Conservation (phyloP, 331 rosid genomes). For the Stylosanthes scabra region DNA sequence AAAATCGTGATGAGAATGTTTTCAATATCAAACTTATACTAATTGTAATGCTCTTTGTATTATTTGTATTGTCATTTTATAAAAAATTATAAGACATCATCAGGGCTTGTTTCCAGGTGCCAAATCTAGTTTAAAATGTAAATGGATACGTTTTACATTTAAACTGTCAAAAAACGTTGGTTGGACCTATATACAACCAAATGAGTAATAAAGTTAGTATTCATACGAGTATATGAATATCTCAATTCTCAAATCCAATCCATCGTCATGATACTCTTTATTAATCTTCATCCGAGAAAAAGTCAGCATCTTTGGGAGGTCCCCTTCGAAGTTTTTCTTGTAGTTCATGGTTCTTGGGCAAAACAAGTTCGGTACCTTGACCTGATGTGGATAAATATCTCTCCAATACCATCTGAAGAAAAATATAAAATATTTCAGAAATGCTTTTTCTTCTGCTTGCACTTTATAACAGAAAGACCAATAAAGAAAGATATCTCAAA, state of each 20-base stretch:
- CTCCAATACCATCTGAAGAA: constrained; percentile 79
- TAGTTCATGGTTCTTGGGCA: constrained; percentile 67
- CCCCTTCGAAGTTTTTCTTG: constrained; percentile 71
- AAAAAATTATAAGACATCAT: too few species aligned
- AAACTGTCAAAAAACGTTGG: too few species aligned
- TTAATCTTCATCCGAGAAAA: constrained; percentile 50
- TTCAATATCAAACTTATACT: constrained; percentile 1
- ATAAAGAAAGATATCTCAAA: constrained; percentile 13
- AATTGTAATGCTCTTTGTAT: neutral
- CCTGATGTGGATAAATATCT: constrained; percentile 80
- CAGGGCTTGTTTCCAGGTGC: too few species aligned
- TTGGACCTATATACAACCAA: too few species aligned
- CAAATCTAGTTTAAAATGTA: too few species aligned
- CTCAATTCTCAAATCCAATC: neutral
- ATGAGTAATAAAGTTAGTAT: too few species aligned
- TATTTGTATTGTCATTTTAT: constrained; percentile 3
- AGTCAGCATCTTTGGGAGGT: constrained; percentile 69
- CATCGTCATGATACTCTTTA: neutral
- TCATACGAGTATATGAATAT: too few species aligned
- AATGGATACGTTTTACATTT: too few species aligned
- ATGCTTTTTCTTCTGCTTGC: neutral
- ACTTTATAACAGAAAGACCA: constrained; percentile 19
- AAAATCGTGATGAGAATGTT: too few species aligned
- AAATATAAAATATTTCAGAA: neutral
- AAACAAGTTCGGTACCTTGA: constrained; percentile 70